Conservation (phyloP, 148 eudicot species). For the Silene latifolia region DNA sequence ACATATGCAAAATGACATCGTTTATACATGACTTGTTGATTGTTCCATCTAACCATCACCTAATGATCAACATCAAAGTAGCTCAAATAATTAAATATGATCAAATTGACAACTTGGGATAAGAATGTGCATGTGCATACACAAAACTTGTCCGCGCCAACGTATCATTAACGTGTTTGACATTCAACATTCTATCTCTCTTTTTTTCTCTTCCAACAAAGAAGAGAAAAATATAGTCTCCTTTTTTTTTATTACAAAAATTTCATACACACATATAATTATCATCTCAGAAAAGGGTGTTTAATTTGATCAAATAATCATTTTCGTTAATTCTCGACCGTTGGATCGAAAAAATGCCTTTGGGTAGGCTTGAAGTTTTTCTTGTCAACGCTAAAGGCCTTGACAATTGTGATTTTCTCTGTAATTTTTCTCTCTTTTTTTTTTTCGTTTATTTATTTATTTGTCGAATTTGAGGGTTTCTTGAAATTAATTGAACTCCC, state of each 20-base stretch:
- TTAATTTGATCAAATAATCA: not conserved
- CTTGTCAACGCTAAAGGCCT: slow-evolving; percentile 41
- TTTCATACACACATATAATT: too few relatives aligned
- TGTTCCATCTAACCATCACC: too few relatives aligned
- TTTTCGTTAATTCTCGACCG: not conserved
- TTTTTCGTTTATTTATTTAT: too few relatives aligned
- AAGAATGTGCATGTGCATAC: not conserved
- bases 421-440: slow-evolving; percentile 18
- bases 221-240: not conserved
- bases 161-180: not conserved
- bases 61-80: too few relatives aligned
- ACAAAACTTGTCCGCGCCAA: not conserved
- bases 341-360: slow-evolving; percentile 17
- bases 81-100: too few relatives aligned
- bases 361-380: slow-evolving; percentile 39
- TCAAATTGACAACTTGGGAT: not conserved
- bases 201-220: not conserved
- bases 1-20: too few relatives aligned
- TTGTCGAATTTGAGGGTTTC: too few relatives aligned
- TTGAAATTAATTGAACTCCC: too few relatives aligned
- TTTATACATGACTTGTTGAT: too few relatives aligned
- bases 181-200: not conserved
- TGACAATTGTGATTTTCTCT: slow-evolving; percentile 35
- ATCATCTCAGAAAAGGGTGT: not conserved
- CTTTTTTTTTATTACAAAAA: too few relatives aligned